Evolutionary conservation across 176 grass and related monocot species (phyloP), one percentile per base, ranked within the genome.

Genomic region (Musa troglodytarum): DNA sequence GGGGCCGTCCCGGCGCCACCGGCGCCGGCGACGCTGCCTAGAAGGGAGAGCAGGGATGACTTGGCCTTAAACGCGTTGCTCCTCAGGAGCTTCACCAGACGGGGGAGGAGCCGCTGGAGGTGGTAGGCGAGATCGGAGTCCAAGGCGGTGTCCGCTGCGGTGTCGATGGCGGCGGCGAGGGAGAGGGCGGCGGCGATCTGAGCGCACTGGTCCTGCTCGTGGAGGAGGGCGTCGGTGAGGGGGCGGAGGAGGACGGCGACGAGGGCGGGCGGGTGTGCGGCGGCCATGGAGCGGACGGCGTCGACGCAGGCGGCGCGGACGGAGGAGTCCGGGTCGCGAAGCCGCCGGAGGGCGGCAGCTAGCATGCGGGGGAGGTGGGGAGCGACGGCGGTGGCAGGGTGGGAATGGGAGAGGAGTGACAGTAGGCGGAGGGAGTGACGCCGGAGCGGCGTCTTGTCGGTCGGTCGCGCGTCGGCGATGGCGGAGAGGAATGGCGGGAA

Each of bases 1-100:
- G 87, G 73, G 20, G 92, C 63, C 9, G 95, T 85, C 5, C 62
- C 74, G 12, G 80, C 95, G 4, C 70, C 86, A 1, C 91, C 86
- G 2, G 88, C 83, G 9, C 88, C 88, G 0, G 85, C 82, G 1
- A 84, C 82, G 56, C 84, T 81, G 23, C 90, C 90, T 21, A 98
- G 78, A 67, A 98, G 90, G n/a, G 95, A 91, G 71, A 98, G 83
- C 66, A 98, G 82, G 0, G 95, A 84, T 0, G 90, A 80, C 73
- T 98, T 98, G 49, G 95, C 88, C 90, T 98, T 98, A 84, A 98
- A 98, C 1, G 90, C 88, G 51, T 87, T 82, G 88, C 88, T 84
- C 50, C 91, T 88, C 57, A 98, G 86, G 26, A 98, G 86, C 88
- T 94, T 98, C 67, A 91, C 72, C 29, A 98, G 85, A 52, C 88